Conservation (phyloP, 2,329 filamentous ascomycete species). For the Paraconiothyrium sp. region DNA sequence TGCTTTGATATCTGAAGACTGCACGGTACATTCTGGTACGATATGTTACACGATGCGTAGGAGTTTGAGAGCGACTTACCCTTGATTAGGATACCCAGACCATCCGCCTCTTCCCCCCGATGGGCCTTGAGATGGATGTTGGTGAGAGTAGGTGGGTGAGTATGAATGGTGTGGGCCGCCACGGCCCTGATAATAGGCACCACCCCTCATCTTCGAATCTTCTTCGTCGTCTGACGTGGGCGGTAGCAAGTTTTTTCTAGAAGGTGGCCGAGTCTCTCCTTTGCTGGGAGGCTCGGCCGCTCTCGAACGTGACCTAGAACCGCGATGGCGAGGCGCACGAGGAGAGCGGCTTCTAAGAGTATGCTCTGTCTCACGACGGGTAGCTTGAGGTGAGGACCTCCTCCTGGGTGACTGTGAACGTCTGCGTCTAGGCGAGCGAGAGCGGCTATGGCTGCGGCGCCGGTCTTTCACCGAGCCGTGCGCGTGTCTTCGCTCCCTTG, state of each 20-base stretch:
- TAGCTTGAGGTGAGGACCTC: constrained; percentile 34
- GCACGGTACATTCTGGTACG: neutral
- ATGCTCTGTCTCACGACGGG: constrained; percentile 30
- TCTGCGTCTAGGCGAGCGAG: constrained; percentile 43
- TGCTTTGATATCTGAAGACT: neutral
- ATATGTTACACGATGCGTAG: neutral
- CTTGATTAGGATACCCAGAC: constrained; percentile 58
- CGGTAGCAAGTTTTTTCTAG: constrained; percentile 39
- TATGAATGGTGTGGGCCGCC: constrained; percentile 61
- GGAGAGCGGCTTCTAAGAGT: constrained; percentile 37
- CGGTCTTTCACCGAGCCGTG: constrained; percentile 28
- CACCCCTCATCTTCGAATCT: constrained; percentile 47
- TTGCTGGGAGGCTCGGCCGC: constrained; percentile 25
- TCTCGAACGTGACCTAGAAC: constrained; percentile 41
- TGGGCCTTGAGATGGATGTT: constrained; percentile 68
- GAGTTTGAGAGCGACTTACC: constrained; percentile 53
- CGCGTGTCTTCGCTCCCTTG: constrained; percentile 33
- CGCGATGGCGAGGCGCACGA: constrained; percentile 35
- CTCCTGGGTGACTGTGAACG: constrained; percentile 37
- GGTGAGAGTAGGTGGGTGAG: constrained; percentile 69
- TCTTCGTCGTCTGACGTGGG: constrained; percentile 39
- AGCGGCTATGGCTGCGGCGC: constrained; percentile 42
- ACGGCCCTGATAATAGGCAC: constrained; percentile 46
- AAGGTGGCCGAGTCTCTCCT: constrained; percentile 29
- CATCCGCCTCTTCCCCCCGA: constrained; percentile 66